Conservation (phyloP, 352 stramenopile genomes). For the Thraustotheca clavata region DNA sequence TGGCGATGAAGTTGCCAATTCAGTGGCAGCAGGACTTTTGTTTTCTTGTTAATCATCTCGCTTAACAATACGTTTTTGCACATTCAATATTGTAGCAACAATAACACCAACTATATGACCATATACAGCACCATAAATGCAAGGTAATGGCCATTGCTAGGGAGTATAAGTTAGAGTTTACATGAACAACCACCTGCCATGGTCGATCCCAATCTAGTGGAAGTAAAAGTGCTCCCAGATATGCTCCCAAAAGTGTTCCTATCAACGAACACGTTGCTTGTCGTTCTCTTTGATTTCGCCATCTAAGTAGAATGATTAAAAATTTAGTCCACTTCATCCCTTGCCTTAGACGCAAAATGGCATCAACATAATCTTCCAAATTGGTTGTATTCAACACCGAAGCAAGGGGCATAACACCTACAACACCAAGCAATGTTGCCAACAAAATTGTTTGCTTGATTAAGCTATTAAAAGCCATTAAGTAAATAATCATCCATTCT, state of each 20-base stretch:
- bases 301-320: constrained; percentile 24
- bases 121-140: constrained; percentile 49
- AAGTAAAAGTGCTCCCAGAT: constrained; percentile 68
- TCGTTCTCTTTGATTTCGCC: constrained; percentile 33
- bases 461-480: constrained; percentile 30
- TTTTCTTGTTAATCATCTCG: constrained; percentile 11
- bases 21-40: constrained; percentile 44
- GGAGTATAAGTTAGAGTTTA: neutral
- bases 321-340: neutral
- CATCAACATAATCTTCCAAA: neutral
- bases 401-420: constrained; percentile 36
- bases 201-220: constrained; percentile 82
- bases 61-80: neutral
- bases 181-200: constrained; percentile 51
- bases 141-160: constrained; percentile 81
- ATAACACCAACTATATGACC: neutral
- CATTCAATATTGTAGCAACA: neutral
- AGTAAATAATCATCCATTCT: constrained; percentile 1
- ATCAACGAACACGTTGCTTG: constrained; percentile 45
- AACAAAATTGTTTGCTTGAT: constrained; percentile 54
- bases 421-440: constrained; percentile 41
- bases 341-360: neutral
- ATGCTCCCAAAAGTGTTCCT: constrained; percentile 51
- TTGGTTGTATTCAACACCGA: neutral
- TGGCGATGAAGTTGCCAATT: constrained; percentile 44